These are phyloP conservation scores for Puccinia coronata DNA, from an alignment of 1,284 basidiomycete species.

Conservation along the genomic window DNA sequence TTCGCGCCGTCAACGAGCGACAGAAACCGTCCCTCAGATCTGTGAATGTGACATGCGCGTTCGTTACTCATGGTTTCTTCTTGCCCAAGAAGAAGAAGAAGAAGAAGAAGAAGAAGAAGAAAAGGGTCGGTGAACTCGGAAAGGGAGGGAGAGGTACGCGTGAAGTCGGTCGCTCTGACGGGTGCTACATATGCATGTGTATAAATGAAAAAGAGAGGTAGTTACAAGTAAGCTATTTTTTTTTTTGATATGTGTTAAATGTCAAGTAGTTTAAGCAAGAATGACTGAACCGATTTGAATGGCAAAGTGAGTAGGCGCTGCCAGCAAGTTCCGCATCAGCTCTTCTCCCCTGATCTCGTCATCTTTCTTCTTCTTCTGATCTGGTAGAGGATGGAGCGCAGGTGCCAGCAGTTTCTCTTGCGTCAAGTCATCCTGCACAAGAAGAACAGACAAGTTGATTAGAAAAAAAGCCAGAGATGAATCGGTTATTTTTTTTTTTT, in stretches of 20 bases:
- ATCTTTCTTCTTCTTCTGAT: too few species aligned
- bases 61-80: too few species aligned
- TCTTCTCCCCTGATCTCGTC: slow-evolving; percentile 64
- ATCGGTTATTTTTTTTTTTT: too few species aligned
- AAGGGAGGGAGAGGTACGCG: slow-evolving; percentile 47
- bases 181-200: background rate
- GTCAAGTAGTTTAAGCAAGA: slow-evolving; percentile 14
- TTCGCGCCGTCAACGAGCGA: slow-evolving; percentile 70
- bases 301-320: slow-evolving; percentile 67
- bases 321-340: slow-evolving; percentile 68
- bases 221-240: too few species aligned
- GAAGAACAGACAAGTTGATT: background rate
- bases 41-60: too few species aligned
- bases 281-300: slow-evolving; percentile 69
- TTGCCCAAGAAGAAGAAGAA: too few species aligned
- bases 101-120: slow-evolving; percentile 53
- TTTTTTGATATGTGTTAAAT: background rate
- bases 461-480: too few species aligned
- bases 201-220: too few species aligned
- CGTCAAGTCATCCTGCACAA: slow-evolving; percentile 45
- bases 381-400: too few species aligned
- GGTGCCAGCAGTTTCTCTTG: slow-evolving; percentile 3
- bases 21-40: slow-evolving; percentile 84
- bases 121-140: background rate
- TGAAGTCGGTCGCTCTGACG: slow-evolving; percentile 51